A percentile compares a stretch with the other conserved stretches of the same genome.
Evolutionary conservation across 2,329 filamentous ascomycete genomes (phyloP).

Genomic region (Aurifilum marmelostoma): DNA sequence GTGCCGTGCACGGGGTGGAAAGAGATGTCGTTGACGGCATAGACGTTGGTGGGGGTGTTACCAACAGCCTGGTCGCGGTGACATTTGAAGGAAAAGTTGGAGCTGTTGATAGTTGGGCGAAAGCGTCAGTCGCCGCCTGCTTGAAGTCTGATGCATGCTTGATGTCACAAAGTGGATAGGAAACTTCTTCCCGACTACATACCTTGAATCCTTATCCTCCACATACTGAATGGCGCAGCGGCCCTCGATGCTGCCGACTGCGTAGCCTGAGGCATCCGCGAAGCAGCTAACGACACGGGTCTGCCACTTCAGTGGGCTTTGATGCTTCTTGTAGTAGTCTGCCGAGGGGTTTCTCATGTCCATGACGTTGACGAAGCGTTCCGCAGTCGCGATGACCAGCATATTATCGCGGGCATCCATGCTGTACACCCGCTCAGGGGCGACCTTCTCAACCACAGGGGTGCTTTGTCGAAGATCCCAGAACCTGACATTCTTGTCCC

Average conservation of each 20-base stretch:
- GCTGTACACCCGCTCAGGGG: slow-evolving; percentile 82
- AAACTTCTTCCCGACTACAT: slow-evolving; percentile 30
- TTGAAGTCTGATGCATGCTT: background rate
- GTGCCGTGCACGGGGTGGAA: slow-evolving; percentile 97
- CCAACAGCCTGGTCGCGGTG: slow-evolving; percentile 77
- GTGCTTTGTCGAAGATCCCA: slow-evolving; percentile 75
- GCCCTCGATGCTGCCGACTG: slow-evolving; percentile 94
- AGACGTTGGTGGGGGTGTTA: slow-evolving; percentile 82
- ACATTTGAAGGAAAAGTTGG: slow-evolving; percentile 99
- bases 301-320: slow-evolving; percentile 98
- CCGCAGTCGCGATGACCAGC: slow-evolving; percentile 88
- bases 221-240: slow-evolving; percentile 98
- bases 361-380: slow-evolving; percentile 94
- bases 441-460: slow-evolving; percentile 67
- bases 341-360: slow-evolving; percentile 79
- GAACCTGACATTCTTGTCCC: slow-evolving; percentile 90
- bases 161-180: background rate
- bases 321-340: slow-evolving; percentile 93
- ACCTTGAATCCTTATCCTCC: slow-evolving; percentile 88
- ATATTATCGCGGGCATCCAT: slow-evolving; percentile 91
- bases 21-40: slow-evolving; percentile 94
- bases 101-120: slow-evolving; percentile 47
- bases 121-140: slow-evolving; percentile 13
- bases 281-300: slow-evolving; percentile 95
- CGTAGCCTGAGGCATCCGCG: slow-evolving; percentile 86